A percentile compares a stretch with the other conserved stretches of the same genome.
Conservation (phyloP, 1,284 basidiomycete genomes). For the Meira nashicola region DNA sequence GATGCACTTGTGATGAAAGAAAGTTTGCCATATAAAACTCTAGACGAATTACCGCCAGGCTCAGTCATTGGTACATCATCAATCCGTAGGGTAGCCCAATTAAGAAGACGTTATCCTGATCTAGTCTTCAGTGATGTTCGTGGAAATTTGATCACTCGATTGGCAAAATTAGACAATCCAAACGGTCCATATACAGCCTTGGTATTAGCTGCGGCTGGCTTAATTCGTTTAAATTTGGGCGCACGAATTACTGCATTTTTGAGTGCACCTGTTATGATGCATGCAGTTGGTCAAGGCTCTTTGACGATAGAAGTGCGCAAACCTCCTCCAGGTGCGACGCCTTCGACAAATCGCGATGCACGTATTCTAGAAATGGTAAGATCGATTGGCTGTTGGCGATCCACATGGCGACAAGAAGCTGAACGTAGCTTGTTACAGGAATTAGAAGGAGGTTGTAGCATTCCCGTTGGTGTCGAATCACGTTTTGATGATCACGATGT, state of each 20-base stretch:
- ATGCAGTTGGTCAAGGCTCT: slow-evolving; percentile 93
- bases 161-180: slow-evolving; percentile 83
- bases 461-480: slow-evolving; percentile 84
- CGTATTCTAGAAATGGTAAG: slow-evolving; percentile 35
- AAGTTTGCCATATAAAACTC: slow-evolving; percentile 64
- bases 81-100: slow-evolving; percentile 84
- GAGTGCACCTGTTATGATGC: slow-evolving; percentile 66
- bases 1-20: slow-evolving; percentile 84
- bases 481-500: slow-evolving; percentile 44
- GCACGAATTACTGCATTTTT: slow-evolving; percentile 75
- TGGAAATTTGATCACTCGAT: slow-evolving; percentile 63
- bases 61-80: slow-evolving; percentile 91
- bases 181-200: slow-evolving; percentile 80
- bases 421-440: slow-evolving; percentile 81
- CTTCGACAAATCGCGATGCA: slow-evolving; percentile 40
- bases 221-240: slow-evolving; percentile 71
- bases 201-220: slow-evolving; percentile 87
- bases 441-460: slow-evolving; percentile 92
- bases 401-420: slow-evolving; percentile 42
- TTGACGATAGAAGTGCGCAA: slow-evolving; percentile 80
- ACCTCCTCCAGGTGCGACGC: slow-evolving; percentile 29
- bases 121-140: slow-evolving; percentile 79
- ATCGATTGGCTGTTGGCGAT: slow-evolving; percentile 47
- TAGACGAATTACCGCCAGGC: slow-evolving; percentile 81
- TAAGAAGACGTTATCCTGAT: slow-evolving; percentile 72